Evolutionary conservation across 148 eudicot species (phyloP).

Genomic region (Rhododendron kiyosumense): DNA sequence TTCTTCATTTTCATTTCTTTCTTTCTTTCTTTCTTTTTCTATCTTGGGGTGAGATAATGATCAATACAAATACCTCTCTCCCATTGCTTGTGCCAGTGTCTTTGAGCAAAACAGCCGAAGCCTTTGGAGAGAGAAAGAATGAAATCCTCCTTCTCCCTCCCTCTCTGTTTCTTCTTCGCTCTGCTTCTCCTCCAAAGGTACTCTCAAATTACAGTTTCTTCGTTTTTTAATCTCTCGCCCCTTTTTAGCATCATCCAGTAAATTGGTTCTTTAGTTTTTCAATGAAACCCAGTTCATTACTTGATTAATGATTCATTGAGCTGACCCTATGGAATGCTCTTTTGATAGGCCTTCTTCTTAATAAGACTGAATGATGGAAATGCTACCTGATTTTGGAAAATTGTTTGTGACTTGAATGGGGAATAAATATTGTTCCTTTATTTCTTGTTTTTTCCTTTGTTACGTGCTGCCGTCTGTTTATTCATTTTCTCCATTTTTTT

Average conservation of each 20-base stretch:
- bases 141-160: neutral
- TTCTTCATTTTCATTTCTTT: neutral
- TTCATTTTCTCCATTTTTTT: neutral
- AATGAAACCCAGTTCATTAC: conserved; percentile 6
- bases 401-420: neutral
- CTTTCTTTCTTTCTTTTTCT: neutral
- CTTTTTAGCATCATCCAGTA: neutral
- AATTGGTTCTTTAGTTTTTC: neutral
- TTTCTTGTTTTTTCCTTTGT: neutral
- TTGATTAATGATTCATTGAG: neutral
- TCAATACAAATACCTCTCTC: neutral
- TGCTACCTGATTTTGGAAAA: neutral
- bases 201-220: neutral
- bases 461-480: neutral
- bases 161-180: neutral
- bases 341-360: neutral
- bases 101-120: neutral
- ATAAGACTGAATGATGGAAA: neutral
- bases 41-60: too few species aligned
- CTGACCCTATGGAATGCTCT: neutral
- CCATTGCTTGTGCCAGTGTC: neutral
- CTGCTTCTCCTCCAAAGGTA: neutral
- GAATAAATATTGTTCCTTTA: neutral
- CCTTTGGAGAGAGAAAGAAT: neutral
- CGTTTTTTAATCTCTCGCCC: neutral